Evolutionary conservation across 2,329 filamentous ascomycete species (phyloP), one percentile per base, ranked within the genome.

Genomic region (Penicillium sp.): DNA sequence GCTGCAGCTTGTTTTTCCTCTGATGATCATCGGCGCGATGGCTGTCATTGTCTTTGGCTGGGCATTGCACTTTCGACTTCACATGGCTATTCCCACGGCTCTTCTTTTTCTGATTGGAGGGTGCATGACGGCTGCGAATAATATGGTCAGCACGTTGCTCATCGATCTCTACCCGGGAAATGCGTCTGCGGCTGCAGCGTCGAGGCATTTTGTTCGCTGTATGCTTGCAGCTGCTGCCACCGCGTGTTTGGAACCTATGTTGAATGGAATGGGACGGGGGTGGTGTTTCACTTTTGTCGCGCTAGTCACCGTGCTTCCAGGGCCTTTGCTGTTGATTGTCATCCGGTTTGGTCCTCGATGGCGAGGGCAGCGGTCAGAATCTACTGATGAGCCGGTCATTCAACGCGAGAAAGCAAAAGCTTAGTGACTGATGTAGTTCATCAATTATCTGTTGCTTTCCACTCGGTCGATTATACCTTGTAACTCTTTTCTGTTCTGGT

Each of bases 111-210:
- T 66, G 27, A 58, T 61, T 29, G 65, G 62, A 1, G 62, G 66
- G 32, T 55, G 57, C 8, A 48, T 71, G 12, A 65, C 62, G 4
- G 63, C 62, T 0, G 59, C 62, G 0, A 71, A 65, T 35, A 68
- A 71, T 35, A 61, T 63, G 3, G 55, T 69, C 6, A 70, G 67
- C 35, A 71, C 71, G 0, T 51, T 77, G 18, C 56, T 73, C 26
- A 58, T 73, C 1, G 70, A 72, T 45, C 48, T 70, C 2, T 67
- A 69, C 37, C 66, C 66, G 0, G 59, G 48, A 7, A 54, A 59
- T 22, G 61, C 68, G 1, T 65, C 65, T 1, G 63, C 66, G 1
- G 66, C 65, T 0, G 68, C 67, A 3, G 68, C 69, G 3, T 63
- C 67, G 5, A 69, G 64, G 35, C 71, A 72, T 39, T 47, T 71